These are phyloP conservation scores for Teratosphaeria nubilosa DNA, from an alignment of 2,329 filamentous ascomycete genomes.

Conservation along the genomic window DNA sequence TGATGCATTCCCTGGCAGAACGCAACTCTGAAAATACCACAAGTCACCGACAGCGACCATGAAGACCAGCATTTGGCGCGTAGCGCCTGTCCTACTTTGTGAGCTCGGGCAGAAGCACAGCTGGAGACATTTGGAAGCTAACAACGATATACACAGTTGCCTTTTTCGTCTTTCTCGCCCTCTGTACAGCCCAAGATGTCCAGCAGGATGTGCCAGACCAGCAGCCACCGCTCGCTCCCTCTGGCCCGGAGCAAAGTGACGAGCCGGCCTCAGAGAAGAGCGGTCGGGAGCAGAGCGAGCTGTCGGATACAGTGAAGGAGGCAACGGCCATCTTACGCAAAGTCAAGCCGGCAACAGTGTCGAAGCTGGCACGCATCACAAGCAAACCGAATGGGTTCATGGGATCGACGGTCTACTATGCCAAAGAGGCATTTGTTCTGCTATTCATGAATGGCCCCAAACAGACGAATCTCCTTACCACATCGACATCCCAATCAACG, in stretches of 20 bases:
- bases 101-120: slow-evolving; percentile 4
- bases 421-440: slow-evolving; percentile 51
- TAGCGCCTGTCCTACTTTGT: slow-evolving; percentile 14
- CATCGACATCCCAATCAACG: slow-evolving; percentile 27
- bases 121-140: background rate
- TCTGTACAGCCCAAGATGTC: slow-evolving; percentile 6
- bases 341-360: slow-evolving; percentile 30
- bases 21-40: background rate
- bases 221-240: slow-evolving; percentile 4
- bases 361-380: slow-evolving; percentile 30
- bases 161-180: slow-evolving; percentile 13
- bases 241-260: slow-evolving; percentile 6
- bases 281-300: background rate
- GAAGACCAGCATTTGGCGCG: slow-evolving; percentile 12
- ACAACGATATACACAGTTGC: slow-evolving; percentile 9
- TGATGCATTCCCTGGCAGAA: background rate
- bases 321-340: slow-evolving; percentile 31
- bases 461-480: slow-evolving; percentile 30
- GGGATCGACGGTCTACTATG: slow-evolving; percentile 49
- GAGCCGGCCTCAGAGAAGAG: slow-evolving; percentile 2
- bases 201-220: slow-evolving; percentile 5
- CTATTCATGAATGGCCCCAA: slow-evolving; percentile 55
- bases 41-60: slow-evolving; percentile 7
- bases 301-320: slow-evolving; percentile 18
- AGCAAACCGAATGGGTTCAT: slow-evolving; percentile 48